phyloP scores from a whole-genome alignment of 73 alveolate genomes.

The Paramecium caudatum region DNA sequence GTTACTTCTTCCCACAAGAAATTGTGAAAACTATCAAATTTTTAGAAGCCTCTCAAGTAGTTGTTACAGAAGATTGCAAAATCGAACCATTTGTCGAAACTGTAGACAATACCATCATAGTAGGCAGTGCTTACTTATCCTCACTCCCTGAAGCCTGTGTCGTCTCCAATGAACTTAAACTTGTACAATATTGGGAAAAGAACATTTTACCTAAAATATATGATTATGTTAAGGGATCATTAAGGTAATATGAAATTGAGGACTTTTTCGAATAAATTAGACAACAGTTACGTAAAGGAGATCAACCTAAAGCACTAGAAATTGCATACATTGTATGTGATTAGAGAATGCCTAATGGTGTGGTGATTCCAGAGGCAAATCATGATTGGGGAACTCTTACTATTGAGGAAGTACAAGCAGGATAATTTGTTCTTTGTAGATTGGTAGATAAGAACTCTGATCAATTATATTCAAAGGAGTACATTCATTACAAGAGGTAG shows the following conservation, averaged over 20 bases:
- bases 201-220: constrained; percentile 86
- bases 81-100: constrained; percentile 49
- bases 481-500: constrained; percentile 7
- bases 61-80: neutral
- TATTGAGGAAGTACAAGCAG: constrained; percentile 89
- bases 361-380: constrained; percentile 88
- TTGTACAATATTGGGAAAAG: constrained; percentile 93
- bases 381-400: constrained; percentile 91
- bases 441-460: constrained; percentile 71
- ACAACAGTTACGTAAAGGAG: constrained; percentile 85
- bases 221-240: constrained; percentile 89
- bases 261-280: constrained; percentile 89
- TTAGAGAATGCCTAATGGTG: constrained; percentile 90
- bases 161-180: constrained; percentile 81
- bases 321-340: constrained; percentile 91
- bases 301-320: constrained; percentile 81
- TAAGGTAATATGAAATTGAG: constrained; percentile 88
- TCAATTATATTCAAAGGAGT: constrained; percentile 45
- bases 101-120: constrained; percentile 25
- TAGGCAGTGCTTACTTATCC: constrained; percentile 58
- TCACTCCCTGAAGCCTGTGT: constrained; percentile 79
- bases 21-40: constrained; percentile 2
- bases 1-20: constrained; percentile 24
- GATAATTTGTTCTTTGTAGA: constrained; percentile 85
- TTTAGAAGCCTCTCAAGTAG: neutral